Evolutionary conservation across 169 alveolate genomes (phyloP), one percentile per base, ranked within the genome.

Genomic region (Plasmodium vinckei): DNA sequence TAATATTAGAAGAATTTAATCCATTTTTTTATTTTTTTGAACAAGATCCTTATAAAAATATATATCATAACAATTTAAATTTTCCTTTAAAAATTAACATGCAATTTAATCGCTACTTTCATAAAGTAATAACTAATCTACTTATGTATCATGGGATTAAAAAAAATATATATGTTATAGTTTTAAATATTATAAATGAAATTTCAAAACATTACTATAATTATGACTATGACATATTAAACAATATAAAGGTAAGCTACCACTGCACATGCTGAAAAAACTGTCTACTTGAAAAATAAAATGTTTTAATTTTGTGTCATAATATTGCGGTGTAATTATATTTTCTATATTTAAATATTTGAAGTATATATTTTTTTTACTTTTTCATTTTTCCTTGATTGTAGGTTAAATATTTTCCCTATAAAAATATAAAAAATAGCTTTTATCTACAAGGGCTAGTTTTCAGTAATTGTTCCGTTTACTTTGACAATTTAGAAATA

Each of bases 21-120:
- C 90, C 90, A 17, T 82, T 82, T 67, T 82, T 82, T 82, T 54
- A 68, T 71, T 82, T 82, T 67, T 82, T 82, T 60, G 75, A 65
- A 67, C 67, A 59, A 2, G 82, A 82, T 1, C 42, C 25, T n/a
- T 67, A 60, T 47, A 82, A 82, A 67, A 82, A 82, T 82, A 60
- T 82, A 23, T 82, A 82, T 25, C 90, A 82, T 59, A 61, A 27
- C 9, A 82, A 70, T 33, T 54, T 82, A 56, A 82, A 65, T 68
- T 82, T 82, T 82, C 56, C 90, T 10, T 51, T 82, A 23, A 82
- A 82, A 61, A 82, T 72, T 6, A 67, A 67, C 49, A 82, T 82
- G 25, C 90, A 67, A 9, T 64, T 82, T 2, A 82, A 82, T 47
- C 54, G 73, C 23, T 82, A 67, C 27, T 82, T 82, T 82, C 68